Evolutionary conservation across 1,284 basidiomycete genomes (phyloP).

Genomic region (Irpex sp.): DNA sequence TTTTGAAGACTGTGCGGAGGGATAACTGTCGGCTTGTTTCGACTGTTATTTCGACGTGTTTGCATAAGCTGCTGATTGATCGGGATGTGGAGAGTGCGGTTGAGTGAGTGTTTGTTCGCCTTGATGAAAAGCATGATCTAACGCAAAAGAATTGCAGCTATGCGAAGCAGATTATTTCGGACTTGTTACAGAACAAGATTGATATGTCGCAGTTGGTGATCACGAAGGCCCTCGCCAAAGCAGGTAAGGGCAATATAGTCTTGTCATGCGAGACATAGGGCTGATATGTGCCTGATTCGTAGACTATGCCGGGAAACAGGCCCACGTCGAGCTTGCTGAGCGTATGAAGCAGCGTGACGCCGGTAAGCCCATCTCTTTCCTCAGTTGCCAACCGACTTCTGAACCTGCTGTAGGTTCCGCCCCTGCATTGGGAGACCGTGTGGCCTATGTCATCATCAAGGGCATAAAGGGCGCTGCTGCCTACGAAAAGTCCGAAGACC

Average conservation of each 20-base stretch:
- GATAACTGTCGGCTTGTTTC: conserved; percentile 96
- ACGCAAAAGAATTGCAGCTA: conserved; percentile 52
- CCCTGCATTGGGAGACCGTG: conserved; percentile 90
- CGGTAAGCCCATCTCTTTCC: conserved; percentile 37
- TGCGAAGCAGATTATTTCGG: conserved; percentile 88
- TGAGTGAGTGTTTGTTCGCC: conserved; percentile 51
- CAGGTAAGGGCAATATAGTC: conserved; percentile 39
- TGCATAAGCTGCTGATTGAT: conserved; percentile 95
- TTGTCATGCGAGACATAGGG: no score
- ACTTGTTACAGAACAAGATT: conserved; percentile 91
- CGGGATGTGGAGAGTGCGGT: conserved; percentile 90
- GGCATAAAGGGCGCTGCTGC: conserved; percentile 95
- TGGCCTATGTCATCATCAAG: conserved; percentile 96
- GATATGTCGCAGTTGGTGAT: conserved; percentile 99
- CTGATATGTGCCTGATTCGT: background rate
- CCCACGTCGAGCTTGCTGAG: conserved; percentile 91
- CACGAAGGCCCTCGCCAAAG: conserved; percentile 91
- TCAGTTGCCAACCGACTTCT: background rate
- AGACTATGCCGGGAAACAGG: conserved; percentile 92
- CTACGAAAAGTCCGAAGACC: conserved; percentile 97
- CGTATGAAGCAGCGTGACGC: conserved; percentile 95
- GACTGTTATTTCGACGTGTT: conserved; percentile 93
- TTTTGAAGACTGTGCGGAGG: conserved; percentile 81
- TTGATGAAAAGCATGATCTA: background rate
- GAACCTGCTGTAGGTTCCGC: conserved; percentile 66